A percentile compares a stretch with the other conserved stretches of the same genome.
These are phyloP conservation scores for Phytophthora gonapodyides DNA, from an alignment of 352 stramenopile genomes.

Conservation along the genomic window DNA sequence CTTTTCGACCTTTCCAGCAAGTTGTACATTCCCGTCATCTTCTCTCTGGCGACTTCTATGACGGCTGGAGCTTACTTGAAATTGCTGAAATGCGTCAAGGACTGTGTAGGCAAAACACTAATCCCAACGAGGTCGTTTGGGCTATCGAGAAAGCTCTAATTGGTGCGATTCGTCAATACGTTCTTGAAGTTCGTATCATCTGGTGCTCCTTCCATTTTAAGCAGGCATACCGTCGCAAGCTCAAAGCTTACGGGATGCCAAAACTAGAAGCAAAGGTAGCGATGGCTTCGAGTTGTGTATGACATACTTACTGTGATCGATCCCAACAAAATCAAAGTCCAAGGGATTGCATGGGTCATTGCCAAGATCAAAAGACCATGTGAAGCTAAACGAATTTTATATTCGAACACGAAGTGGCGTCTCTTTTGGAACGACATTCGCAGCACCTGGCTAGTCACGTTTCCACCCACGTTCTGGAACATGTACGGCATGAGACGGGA, in stretches of 20 bases:
- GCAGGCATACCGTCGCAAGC: constrained; percentile 1
- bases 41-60: constrained; percentile 1
- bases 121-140: constrained; percentile 3
- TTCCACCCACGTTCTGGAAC: constrained; percentile 5
- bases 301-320: constrained; percentile 10
- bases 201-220: constrained; percentile 12
- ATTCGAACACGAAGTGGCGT: neutral
- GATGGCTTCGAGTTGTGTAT: constrained; percentile 2
- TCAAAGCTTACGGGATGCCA: constrained; percentile 4
- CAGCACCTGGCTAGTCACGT: constrained; percentile 3
- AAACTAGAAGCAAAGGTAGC: constrained; percentile 1
- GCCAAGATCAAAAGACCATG: constrained; percentile 2
- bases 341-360: constrained; percentile 10
- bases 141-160: constrained; percentile 7
- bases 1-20: neutral
- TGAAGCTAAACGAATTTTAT: neutral
- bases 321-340: constrained; percentile 1
- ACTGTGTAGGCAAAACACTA: neutral
- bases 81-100: neutral
- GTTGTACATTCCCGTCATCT: constrained; percentile 1
- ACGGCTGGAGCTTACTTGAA: neutral
- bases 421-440: constrained; percentile 6
- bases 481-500: constrained; percentile 4
- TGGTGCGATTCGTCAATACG: neutral
- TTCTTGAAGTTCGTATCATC: constrained; percentile 5